Percentiles rank a stretch among this genome's conserved stretches.
Conservation (phyloP, 2,329 filamentous ascomycete species). For the Hypoxylon sp. region DNA sequence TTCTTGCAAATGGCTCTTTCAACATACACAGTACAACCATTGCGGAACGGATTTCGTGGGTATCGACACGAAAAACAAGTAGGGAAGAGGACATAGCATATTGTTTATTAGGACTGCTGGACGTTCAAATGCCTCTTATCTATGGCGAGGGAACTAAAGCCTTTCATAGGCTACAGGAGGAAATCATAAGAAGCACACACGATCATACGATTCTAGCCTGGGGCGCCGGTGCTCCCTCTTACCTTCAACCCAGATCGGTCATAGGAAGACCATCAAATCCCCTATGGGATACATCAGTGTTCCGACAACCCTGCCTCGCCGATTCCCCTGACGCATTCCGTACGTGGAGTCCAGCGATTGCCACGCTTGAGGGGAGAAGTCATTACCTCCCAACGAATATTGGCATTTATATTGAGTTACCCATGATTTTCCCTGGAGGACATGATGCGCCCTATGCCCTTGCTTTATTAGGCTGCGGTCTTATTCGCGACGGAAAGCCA, state of each 20-base stretch:
- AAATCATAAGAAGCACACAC: slow-evolving; percentile 5
- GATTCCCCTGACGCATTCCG: slow-evolving; percentile 1
- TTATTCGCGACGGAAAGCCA: not conserved
- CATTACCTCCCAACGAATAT: slow-evolving; percentile 14
- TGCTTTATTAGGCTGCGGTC: slow-evolving; percentile 6
- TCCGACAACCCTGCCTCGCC: not conserved
- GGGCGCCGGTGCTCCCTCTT: not conserved
- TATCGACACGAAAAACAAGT: not conserved
- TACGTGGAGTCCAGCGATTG: not conserved
- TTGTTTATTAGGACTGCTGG: slow-evolving; percentile 12
- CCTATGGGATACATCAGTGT: too few species aligned
- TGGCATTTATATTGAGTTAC: slow-evolving; percentile 3
- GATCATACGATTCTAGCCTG: not conserved
- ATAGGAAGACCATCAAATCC: too few species aligned
- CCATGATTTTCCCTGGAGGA: not conserved
- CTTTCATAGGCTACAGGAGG: slow-evolving; percentile 18
- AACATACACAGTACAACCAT: not conserved
- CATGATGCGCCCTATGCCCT: not conserved
- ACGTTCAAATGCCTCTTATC: slow-evolving; percentile 21
- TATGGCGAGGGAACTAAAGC: slow-evolving; percentile 20
- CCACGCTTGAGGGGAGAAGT: not conserved
- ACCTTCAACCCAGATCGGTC: too few species aligned
- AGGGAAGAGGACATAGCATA: slow-evolving; percentile 17
- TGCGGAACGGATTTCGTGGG: slow-evolving; percentile 14
- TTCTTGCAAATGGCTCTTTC: not conserved